These are phyloP conservation scores for Pseudogymnoascus sp. DNA, from an alignment of 2,329 filamentous ascomycete species.

Conservation along the genomic window DNA sequence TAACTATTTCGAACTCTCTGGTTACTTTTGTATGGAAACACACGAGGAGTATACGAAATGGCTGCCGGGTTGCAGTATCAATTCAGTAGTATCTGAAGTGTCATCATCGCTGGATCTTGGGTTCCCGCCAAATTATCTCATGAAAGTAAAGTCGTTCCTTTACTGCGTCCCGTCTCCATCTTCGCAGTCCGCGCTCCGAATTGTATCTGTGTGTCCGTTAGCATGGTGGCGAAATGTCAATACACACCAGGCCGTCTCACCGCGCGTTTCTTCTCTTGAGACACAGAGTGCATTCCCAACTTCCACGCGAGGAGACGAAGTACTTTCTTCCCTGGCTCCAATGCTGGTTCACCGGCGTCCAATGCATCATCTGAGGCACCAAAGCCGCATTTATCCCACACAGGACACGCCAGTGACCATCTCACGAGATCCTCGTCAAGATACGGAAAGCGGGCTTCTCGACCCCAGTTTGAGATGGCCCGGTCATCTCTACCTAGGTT, in stretches of 20 bases:
- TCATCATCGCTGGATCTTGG: conserved; percentile 51
- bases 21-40: conserved; percentile 39
- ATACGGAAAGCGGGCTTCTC: conserved; percentile 82
- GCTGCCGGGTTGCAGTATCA: conserved; percentile 28
- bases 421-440: conserved; percentile 80
- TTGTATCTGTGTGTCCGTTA: conserved; percentile 50
- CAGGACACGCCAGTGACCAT: conserved; percentile 65
- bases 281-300: conserved; percentile 61
- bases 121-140: conserved; percentile 23
- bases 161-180: conserved; percentile 62
- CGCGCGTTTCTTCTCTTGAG: conserved; percentile 86
- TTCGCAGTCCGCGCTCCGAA: conserved; percentile 77
- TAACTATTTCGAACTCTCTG: conserved; percentile 18
- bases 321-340: conserved; percentile 75
- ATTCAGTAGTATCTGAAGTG: conserved; percentile 67
- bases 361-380: conserved; percentile 34
- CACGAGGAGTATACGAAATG: conserved; percentile 28
- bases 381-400: conserved; percentile 86
- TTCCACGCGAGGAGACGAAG: conserved; percentile 68
- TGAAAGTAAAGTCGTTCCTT: conserved; percentile 55
- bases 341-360: conserved; percentile 24
- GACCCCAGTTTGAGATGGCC: conserved; percentile 79
- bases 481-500: conserved; percentile 92
- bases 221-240: conserved; percentile 13
- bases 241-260: conserved; percentile 39